Evolutionary conservation across 2,329 filamentous ascomycete genomes (phyloP).

Genomic region (Fusarium udum): DNA sequence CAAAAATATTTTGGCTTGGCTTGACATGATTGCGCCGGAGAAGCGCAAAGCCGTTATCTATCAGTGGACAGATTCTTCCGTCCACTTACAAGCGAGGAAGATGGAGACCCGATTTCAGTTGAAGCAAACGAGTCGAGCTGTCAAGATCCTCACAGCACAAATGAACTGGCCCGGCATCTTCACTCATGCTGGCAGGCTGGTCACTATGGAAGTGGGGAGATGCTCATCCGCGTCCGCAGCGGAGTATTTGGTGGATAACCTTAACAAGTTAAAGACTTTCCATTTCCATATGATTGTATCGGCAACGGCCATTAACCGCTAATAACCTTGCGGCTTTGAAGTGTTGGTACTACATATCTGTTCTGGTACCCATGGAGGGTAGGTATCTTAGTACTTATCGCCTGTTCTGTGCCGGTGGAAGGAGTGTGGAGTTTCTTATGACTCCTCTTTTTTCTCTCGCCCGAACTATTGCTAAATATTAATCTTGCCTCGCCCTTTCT

Average conservation of each 20-base stretch:
- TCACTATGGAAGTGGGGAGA: conserved; percentile 21
- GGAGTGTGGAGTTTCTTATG: conserved; percentile 37
- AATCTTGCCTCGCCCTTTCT: conserved; percentile 30
- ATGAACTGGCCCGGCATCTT: background rate
- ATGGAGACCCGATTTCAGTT: background rate
- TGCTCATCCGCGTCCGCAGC: conserved; percentile 29
- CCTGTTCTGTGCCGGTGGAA: conserved; percentile 33
- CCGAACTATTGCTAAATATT: conserved; percentile 30
- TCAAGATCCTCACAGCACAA: background rate
- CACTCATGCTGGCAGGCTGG: conserved; percentile 1
- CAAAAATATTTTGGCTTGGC: conserved; percentile 4
- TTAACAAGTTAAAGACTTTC: conserved; percentile 10
- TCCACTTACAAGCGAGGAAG: background rate
- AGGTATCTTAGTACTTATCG: conserved; percentile 19
- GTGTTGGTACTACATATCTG: background rate
- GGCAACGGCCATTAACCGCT: conserved; percentile 20
- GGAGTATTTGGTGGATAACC: conserved; percentile 39
- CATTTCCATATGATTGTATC: conserved; percentile 1
- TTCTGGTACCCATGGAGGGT: background rate
- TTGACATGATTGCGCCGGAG: conserved; percentile 4
- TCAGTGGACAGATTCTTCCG: conserved; percentile 15
- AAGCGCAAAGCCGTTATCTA: conserved; percentile 9
- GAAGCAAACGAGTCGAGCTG: background rate
- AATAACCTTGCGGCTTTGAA: conserved; percentile 33
- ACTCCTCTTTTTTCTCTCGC: conserved; percentile 35